Conservation (phyloP, 208 protist genomes). For the Plasmodiophora brassicae region DNA sequence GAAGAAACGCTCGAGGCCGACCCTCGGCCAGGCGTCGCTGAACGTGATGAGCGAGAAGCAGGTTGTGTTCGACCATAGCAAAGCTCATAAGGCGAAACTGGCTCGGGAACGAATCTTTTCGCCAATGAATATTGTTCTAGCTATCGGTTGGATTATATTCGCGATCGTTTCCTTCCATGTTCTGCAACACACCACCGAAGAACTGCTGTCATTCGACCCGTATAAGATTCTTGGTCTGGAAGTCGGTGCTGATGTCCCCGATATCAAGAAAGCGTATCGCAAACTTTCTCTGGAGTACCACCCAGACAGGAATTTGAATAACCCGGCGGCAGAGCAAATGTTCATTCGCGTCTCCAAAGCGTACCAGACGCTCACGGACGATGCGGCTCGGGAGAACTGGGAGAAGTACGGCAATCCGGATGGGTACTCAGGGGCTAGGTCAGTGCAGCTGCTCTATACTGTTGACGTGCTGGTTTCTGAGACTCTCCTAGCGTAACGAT, state of each 20-base stretch:
- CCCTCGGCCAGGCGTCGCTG: not conserved
- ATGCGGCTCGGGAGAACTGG: slow-evolving; percentile 24
- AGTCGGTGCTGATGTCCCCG: not conserved
- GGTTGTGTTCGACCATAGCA: not conserved
- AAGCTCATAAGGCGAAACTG: not conserved
- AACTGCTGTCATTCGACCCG: slow-evolving; percentile 37
- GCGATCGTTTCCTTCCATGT: not conserved
- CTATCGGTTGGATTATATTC: not conserved
- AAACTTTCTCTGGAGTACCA: slow-evolving; percentile 34
- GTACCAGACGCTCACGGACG: slow-evolving; percentile 42
- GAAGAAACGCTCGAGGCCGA: too few species aligned
- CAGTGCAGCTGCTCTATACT: not conserved
- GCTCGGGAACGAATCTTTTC: not conserved
- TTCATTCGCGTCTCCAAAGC: slow-evolving; percentile 43
- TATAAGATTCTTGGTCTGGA: slow-evolving; percentile 30
- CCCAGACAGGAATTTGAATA: slow-evolving; percentile 34
- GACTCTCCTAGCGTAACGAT: slow-evolving; percentile 28
- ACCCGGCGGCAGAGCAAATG: not conserved
- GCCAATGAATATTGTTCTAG: not conserved
- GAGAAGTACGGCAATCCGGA: slow-evolving; percentile 47
- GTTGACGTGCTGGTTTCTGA: not conserved
- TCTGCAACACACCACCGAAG: not conserved
- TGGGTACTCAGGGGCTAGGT: slow-evolving; percentile 38
- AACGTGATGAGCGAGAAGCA: not conserved
- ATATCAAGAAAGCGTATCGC: slow-evolving; percentile 47